Evolutionary conservation across 768 basidiomycete genomes (phyloP), one percentile per base, ranked within the genome.

Genomic region (Amylocystis lapponica): DNA sequence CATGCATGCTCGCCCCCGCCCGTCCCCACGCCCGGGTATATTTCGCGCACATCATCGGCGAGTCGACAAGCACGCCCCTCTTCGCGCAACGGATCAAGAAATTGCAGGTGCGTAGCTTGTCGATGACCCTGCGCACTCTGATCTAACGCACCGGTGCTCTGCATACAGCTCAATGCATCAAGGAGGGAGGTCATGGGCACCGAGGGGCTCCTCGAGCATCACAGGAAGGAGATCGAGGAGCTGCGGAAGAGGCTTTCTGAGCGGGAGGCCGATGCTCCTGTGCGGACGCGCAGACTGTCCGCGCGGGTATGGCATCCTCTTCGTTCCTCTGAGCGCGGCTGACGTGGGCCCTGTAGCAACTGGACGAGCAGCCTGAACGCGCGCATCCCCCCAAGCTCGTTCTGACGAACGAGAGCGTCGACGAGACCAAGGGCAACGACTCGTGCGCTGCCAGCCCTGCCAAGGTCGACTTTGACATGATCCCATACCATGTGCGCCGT

Each of bases 161-260:
- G 14, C 41, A n/a, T 33, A 9, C 53, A 82, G 75, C 67, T 97
- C 27, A 78, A 84, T 47, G 93, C 93, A 3, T 80, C 86, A 67
- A 92, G 89, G 81, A 93, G 89, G 62, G 93, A 96, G 61, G 71
- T 97, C 10, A 80, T 96, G 3, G 91, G 96, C 53, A 92, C 90
- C 0, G 89, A 93, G 48, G 94, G 92, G 0, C 73, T 96, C 30
- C 87, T 99, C 49, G 90, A 95, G 67, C 77, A 91, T 39, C 97
- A 98, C 61, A 79, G 89, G 52, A 88, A 86, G 55, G 92, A 98
- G 66, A 95, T 99, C 42, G 93, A 94, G 37, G 85, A 87, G 31
- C 78, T 99, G 40, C 87, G 83, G 68, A 67, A 61, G 2, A 76
- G 89, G 31, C 70, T 94, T 30, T 65, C 72, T 12, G 86, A 87